Base-by-base conservation (phyloP, 192 early-diverging fungal genomes). In the Rhizophagus prolifer region DNA sequence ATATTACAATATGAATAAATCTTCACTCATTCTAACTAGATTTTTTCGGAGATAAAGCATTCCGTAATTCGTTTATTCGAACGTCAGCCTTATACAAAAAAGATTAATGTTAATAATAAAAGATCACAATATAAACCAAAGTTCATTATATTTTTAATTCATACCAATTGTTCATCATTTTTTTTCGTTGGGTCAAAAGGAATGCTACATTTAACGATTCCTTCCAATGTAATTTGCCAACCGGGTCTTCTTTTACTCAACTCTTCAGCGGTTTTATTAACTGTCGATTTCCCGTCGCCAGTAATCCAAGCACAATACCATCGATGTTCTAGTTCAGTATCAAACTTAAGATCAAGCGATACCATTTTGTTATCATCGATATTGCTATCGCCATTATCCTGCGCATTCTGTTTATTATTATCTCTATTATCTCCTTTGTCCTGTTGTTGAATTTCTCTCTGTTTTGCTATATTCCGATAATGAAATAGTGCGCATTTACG, bases 171-270 rank as follows among this genome's bases (percentile, higher is more conserved):
- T n/a, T n/a, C 19, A 25, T n/a, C 65, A 9, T 19, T 41, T 23
- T 28, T n/a, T 34, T 34, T 21, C 19, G 7, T n/a, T 38, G 21
- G n/a, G 10, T 16, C 21, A 67, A 38, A n/a, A 23, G 36, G 31
- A n/a, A n/a, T 85, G 82, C 54, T 73, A 13, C 23, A 66, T 58
- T 34, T 76, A 19, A 66, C 44, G 30, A 76, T 61, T 46, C 31
- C 38, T 13, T 76, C 63, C 13, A 76, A 50, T 46, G 74, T 76
- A n/a, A 76, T 38, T 34, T 65, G 41, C 74, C 74, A 76, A 0
- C 74, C 74, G 9, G 74, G 63, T 9, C 44, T 26, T 30, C 23
- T 47, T 34, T 76, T 38, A 12, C 3, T 16, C 10, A 66, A 31
- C 46, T 76, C 62, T 66, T 76, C 63, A 4, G 34, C 4, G 30